Evolutionary conservation across 805 yeast species (phyloP), one percentile per base, ranked within the genome.

Genomic region (Wickerhamiella vanderwaltii): DNA sequence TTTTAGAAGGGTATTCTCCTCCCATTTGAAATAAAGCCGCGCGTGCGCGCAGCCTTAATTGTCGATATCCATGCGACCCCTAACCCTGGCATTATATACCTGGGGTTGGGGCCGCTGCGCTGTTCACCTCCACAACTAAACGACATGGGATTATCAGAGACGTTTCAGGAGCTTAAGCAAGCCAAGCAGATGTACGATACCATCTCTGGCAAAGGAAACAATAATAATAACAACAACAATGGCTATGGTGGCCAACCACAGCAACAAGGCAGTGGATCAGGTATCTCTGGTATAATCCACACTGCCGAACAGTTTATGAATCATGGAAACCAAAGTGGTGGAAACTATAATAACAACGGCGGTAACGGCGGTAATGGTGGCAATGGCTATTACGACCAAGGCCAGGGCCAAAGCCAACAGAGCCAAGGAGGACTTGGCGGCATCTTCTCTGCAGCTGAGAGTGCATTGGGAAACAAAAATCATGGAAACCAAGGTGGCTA

Each of bases 211-310:
- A 35, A 35, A 9, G 32, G 36, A 16, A 29, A 30, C 26, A 11
- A 20, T 12, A 41, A 41, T 24, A 23, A 41, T 28, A 24, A 35
- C 36, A 24, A 31, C 33, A 49, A 53, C 17, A 57, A 55, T 41
- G 55, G 49, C 37, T 12, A 18, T 11, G 35, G 35, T 6, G 35
- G 26, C 7, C 11, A 23, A 7, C 19, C 5, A 5, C 5, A 13
- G 20, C 4, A 29, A 6, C 19, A 15, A 29, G 35, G 39, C 13
- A 25, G 24, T 24, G 31, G 18, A 13, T 9, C 29, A 20, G 40
- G 40, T 16, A 13, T 37, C 29, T 2, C 20, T 15, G 34, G 40
- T 9, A 28, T 37, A 4, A 37, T 37, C 22, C 40, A 37, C 26
- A 29, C 25, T 12, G 40, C 40, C 15, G 18, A 33, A 22, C 18